Conservation (phyloP, 73 alveolate species). For the Tetrahymena thermophila region DNA sequence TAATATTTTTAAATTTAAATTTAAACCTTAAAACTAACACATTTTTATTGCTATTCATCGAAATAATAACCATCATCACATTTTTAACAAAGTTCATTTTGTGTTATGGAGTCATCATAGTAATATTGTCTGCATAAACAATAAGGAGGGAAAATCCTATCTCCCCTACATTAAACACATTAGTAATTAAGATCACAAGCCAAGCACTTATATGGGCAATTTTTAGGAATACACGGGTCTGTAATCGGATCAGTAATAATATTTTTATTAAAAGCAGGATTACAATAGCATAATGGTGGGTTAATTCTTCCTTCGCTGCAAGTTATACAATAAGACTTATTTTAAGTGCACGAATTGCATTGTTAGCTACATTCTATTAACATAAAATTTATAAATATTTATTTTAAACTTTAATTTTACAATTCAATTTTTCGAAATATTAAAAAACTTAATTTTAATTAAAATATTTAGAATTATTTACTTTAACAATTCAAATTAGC, state of each 20-base stretch:
- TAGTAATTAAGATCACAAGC: background rate
- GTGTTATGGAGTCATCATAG: background rate
- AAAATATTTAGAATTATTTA: background rate
- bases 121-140: background rate
- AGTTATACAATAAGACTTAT: background rate
- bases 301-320: background rate
- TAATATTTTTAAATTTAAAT: too few relatives aligned
- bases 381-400: background rate
- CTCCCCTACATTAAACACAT: background rate
- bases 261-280: background rate
- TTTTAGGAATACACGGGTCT: background rate
- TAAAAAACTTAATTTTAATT: background rate
- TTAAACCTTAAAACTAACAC: background rate
- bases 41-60: background rate
- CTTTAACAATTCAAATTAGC: background rate
- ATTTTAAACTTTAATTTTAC: too few relatives aligned
- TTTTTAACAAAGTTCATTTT: background rate
- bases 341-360: background rate
- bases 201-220: background rate
- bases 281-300: background rate
- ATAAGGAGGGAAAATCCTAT: background rate
- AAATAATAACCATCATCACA: background rate
- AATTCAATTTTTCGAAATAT: background rate
- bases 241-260: background rate
- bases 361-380: background rate